These are phyloP conservation scores for Colletotrichum australisinense DNA, from an alignment of 2,329 filamentous ascomycete genomes.

Conservation along the genomic window DNA sequence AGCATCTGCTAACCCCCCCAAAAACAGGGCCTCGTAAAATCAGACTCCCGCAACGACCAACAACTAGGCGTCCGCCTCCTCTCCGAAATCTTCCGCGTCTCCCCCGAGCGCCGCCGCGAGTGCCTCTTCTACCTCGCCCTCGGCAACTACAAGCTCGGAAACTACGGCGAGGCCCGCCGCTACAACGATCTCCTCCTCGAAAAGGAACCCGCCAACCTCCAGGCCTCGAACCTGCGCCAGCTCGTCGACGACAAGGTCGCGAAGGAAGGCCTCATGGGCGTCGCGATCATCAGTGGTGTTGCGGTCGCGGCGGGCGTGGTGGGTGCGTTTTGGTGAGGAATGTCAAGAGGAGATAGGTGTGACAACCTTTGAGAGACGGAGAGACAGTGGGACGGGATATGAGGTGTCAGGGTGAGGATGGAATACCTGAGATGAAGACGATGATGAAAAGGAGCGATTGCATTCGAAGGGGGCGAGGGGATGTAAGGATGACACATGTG, in stretches of 20 bases:
- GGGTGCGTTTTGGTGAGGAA: constrained; percentile 88
- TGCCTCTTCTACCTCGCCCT: constrained; percentile 98
- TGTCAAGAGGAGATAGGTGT: constrained; percentile 67
- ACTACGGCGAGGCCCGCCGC: constrained; percentile 92
- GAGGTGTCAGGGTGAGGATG: neutral
- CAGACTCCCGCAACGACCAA: constrained; percentile 83
- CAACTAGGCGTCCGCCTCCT: constrained; percentile 94
- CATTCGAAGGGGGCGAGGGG: neutral
- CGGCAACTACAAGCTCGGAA: constrained; percentile 97
- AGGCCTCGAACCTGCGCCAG: constrained; percentile 85
- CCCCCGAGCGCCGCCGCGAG: constrained; percentile 93
- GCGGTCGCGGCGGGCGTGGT: constrained; percentile 94
- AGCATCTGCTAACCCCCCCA: too few species aligned
- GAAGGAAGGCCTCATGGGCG: constrained; percentile 92
- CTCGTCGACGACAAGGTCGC: constrained; percentile 97
- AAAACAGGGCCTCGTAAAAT: constrained; percentile 91
- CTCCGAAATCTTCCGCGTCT: constrained; percentile 94
- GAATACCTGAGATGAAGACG: neutral
- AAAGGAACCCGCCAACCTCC: constrained; percentile 90
- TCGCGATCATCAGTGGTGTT: constrained; percentile 93
- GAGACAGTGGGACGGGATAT: too few species aligned
- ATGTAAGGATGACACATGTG: neutral
- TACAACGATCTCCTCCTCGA: constrained; percentile 96
- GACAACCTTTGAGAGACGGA: too few species aligned
- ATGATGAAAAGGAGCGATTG: neutral